Conservation (phyloP, 805 yeast species). For the Tetrapisispora phaffii region DNA sequence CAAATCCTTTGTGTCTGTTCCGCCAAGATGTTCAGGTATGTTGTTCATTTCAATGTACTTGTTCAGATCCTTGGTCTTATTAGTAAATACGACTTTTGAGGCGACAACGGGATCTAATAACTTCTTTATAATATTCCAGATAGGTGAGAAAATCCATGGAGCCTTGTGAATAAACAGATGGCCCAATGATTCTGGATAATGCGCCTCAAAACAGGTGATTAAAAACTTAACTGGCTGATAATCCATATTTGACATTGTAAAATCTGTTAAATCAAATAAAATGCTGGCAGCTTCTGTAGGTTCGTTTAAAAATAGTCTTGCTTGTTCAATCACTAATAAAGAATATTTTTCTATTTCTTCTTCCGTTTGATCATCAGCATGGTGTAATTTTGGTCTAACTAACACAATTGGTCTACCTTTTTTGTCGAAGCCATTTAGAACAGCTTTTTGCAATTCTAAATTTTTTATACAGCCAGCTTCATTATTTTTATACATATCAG, state of each 20-base stretch:
- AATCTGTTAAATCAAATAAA: constrained; percentile 77
- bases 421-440: constrained; percentile 64
- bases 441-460: constrained; percentile 54
- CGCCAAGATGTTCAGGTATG: constrained; percentile 70
- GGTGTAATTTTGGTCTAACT: constrained; percentile 72
- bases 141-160: constrained; percentile 92
- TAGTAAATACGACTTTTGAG: constrained; percentile 77
- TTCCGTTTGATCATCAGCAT: constrained; percentile 53
- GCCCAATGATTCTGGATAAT: constrained; percentile 91
- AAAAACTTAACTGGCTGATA: constrained; percentile 83
- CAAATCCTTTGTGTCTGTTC: constrained; percentile 47
- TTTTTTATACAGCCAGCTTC: constrained; percentile 36
- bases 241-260: constrained; percentile 88
- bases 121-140: constrained; percentile 84
- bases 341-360: constrained; percentile 71
- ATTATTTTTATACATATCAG: constrained; percentile 39
- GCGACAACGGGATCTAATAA: constrained; percentile 98
- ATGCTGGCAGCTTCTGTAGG: constrained; percentile 70
- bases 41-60: constrained; percentile 48
- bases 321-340: constrained; percentile 65
- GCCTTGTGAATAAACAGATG: constrained; percentile 81
- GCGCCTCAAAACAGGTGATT: constrained; percentile 85
- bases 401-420: constrained; percentile 69
- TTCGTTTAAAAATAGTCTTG: constrained; percentile 64
- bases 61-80: constrained; percentile 53